phyloP scores from a whole-genome alignment of 1,284 basidiomycete genomes.

The Acaromyces ingoldii region DNA sequence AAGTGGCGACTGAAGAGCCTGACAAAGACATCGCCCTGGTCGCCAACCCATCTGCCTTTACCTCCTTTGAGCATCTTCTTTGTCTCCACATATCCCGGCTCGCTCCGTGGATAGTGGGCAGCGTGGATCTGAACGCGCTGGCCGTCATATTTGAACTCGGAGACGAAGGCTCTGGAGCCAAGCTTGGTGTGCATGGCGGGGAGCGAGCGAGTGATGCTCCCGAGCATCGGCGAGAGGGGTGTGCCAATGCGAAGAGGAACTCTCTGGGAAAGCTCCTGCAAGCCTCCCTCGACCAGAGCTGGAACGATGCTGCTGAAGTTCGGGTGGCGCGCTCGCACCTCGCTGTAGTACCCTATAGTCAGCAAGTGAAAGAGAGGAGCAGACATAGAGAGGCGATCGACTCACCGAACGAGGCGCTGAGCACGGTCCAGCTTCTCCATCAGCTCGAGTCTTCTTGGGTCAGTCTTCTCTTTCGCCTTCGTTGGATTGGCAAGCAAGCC shows the following conservation, averaged over 20 bases:
- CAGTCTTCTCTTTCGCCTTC: conserved; percentile 49
- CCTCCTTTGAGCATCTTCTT: conserved; percentile 4
- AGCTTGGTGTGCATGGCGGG: conserved; percentile 74
- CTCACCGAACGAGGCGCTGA: conserved; percentile 55
- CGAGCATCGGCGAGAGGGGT: conserved; percentile 57
- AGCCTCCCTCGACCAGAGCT: conserved; percentile 55
- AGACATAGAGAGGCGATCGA: background rate
- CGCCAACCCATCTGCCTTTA: conserved; percentile 41
- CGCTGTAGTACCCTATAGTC: conserved; percentile 51
- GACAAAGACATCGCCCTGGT: conserved; percentile 54
- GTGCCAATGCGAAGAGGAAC: conserved; percentile 70
- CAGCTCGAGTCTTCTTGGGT: conserved; percentile 31
- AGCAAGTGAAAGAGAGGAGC: background rate
- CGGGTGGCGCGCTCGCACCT: conserved; percentile 79
- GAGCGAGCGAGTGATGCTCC: conserved; percentile 67
- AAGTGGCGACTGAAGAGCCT: conserved; percentile 81
- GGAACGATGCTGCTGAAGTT: conserved; percentile 74
- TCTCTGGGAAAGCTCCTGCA: conserved; percentile 38
- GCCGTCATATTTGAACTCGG: conserved; percentile 77
- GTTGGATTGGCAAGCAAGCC: conserved; percentile 40
- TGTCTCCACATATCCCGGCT: background rate
- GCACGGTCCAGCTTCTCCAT: conserved; percentile 42
- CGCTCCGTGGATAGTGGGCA: background rate
- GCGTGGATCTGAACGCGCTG: conserved; percentile 70
- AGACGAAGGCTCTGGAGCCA: conserved; percentile 41